Percentiles rank a stretch among this genome's conserved stretches.
Evolutionary conservation across 2,329 filamentous ascomycete genomes (phyloP).

Genomic region (Nigrospora oryzae): DNA sequence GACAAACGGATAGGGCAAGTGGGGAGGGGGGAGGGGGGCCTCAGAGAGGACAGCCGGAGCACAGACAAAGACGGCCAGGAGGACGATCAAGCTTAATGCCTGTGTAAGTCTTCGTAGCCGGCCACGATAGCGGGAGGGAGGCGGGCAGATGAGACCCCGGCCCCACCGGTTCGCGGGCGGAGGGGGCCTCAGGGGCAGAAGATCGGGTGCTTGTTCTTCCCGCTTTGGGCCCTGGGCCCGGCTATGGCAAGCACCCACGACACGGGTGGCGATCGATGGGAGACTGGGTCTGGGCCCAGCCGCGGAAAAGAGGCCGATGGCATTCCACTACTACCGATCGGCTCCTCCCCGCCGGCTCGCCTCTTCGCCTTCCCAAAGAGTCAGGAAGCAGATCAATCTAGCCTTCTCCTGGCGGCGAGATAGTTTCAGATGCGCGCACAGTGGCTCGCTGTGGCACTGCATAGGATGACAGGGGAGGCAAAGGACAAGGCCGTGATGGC

Average conservation of each 20-base stretch:
- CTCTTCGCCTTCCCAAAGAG: constrained; percentile 10
- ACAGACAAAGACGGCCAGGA: constrained; percentile 6
- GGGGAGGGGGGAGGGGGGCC: constrained; percentile 13
- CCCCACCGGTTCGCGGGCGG: constrained; percentile 19
- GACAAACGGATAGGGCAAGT: constrained; percentile 22
- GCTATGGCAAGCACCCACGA: too few relatives aligned
- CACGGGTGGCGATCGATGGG: too few relatives aligned
- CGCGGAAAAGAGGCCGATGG: constrained; percentile 13
- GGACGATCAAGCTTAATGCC: constrained; percentile 10
- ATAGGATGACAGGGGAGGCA: constrained; percentile 20
- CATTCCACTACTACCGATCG: constrained; percentile 12
- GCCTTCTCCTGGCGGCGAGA: constrained; percentile 10
- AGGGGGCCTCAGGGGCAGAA: too few relatives aligned
- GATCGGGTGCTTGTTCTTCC: too few relatives aligned
- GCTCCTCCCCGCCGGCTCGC: constrained; percentile 11
- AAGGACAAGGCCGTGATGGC: constrained; percentile 6
- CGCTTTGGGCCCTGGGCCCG: too few relatives aligned
- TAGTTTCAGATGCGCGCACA: constrained; percentile 23
- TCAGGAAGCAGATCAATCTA: constrained; percentile 11
- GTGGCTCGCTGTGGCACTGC: constrained; percentile 19
- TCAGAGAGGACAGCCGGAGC: constrained; percentile 11
- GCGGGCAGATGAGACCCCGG: constrained; percentile 8
- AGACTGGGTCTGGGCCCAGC: not conserved
- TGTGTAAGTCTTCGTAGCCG: constrained; percentile 9
- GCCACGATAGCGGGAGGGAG: constrained; percentile 5